Conservation (phyloP, 148 eudicot species). For the Camellia japonica region DNA sequence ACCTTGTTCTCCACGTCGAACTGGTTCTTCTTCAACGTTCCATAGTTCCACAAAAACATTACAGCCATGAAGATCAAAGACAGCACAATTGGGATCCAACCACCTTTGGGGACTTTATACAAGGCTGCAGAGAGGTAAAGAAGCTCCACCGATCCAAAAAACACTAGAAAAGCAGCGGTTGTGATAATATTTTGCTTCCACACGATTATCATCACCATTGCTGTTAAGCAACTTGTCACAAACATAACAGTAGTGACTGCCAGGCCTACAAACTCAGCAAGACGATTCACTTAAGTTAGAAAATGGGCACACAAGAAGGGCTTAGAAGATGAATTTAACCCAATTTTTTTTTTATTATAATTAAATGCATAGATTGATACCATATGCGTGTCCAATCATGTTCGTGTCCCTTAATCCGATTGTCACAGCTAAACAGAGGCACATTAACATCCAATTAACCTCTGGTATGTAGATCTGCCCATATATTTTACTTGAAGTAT, state of each 20-base stretch:
- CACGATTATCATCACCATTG: constrained; percentile 58
- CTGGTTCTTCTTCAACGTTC: constrained; percentile 52
- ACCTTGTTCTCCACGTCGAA: constrained; percentile 69
- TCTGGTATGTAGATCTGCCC: constrained; percentile 75
- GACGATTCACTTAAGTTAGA: background rate
- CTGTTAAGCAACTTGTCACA: constrained; percentile 65
- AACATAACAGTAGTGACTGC: constrained; percentile 63
- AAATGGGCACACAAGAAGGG: background rate
- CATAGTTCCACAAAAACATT: constrained; percentile 65
- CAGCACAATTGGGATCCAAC: constrained; percentile 61
- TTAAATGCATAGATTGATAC: constrained; percentile 21
- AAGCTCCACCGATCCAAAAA: constrained; percentile 58
- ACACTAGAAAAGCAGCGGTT: constrained; percentile 38
- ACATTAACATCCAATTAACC: constrained; percentile 65
- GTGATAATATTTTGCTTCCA: constrained; percentile 44
- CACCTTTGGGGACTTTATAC: constrained; percentile 59
- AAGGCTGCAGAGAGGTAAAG: constrained; percentile 62
- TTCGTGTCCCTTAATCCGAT: constrained; percentile 60
- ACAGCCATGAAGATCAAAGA: constrained; percentile 48
- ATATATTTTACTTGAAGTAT: constrained; percentile 59
- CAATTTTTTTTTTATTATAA: background rate
- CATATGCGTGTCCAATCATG: constrained; percentile 67
- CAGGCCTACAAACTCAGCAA: constrained; percentile 34
- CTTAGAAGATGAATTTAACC: background rate
- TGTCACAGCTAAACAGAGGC: constrained; percentile 65